Evolutionary conservation across 805 yeast species (phyloP), one percentile per base, ranked within the genome.

Genomic region (Starmerella gropengiesseri): DNA sequence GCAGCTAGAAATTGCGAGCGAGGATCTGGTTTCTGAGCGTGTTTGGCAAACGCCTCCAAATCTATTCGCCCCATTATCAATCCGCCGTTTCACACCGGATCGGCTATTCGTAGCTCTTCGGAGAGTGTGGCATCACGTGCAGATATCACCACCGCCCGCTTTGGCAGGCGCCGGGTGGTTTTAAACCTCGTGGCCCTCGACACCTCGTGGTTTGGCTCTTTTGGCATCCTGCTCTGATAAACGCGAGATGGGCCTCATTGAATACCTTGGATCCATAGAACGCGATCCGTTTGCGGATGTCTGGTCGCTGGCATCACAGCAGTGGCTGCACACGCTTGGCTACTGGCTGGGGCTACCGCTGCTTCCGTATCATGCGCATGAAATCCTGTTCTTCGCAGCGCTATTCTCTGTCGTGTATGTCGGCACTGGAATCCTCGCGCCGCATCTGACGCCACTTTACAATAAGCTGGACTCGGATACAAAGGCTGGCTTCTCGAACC

Each of bases 401-500:
- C 68, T 81, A 53, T 91, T 86, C 65, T 68, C 71, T 38, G 40
- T 57, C 1, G 51, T 82, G n/a, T 78, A 77, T 61, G 51, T 62
- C 7, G 40, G 70, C 1, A 72, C 85, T 1, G 80, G 82, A 5
- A 16, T 23, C 8, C 4, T 34, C 12, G 27, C 37, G 18, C 37
- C 37, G 7, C 11, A 23, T 20, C 26, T 74, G 22, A 70, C 81
- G 46, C 55, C 60, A 16, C 59, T 67, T 45, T 86, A 86, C 62
- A 68, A 70, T 2, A 52, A 59, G 3, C 49, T 67, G 31, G 59
- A 62, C 30, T 47, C 55, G 16, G 94, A 86, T 59, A 81, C 86
- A 53, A 71, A 69, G 57, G 53, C 77, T 46, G 85, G 89, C 59
- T 87, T 83, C 56, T 95, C 89, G 59, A 81, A 87, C 53, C 97